phyloP scores from a whole-genome alignment of 345 rosid species.

The Melaleuca quinquenervia region DNA sequence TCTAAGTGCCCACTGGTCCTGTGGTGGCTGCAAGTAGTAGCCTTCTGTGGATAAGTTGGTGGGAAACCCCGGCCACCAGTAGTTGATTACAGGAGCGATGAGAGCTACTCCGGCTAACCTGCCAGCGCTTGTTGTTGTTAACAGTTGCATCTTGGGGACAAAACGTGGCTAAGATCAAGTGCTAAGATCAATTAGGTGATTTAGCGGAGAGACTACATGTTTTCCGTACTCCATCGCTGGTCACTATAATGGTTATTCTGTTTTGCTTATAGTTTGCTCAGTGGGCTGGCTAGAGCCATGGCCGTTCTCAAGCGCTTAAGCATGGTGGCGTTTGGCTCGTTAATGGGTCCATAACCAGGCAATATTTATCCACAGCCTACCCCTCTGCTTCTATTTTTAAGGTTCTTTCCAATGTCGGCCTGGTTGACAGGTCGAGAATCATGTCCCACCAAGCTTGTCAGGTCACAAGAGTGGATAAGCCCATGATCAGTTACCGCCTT shows the following conservation, averaged over 20 bases:
- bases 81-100: slow-evolving; percentile 1
- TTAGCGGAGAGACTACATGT: background rate
- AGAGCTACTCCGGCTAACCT: slow-evolving; percentile 5
- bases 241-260: background rate
- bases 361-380: background rate
- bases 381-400: background rate
- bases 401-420: background rate
- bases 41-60: background rate
- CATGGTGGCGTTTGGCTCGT: background rate
- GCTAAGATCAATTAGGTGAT: background rate
- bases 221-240: background rate
- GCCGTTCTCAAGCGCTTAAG: background rate
- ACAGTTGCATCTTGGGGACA: background rate
- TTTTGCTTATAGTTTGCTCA: background rate
- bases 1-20: slow-evolving; percentile 46
- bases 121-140: slow-evolving; percentile 11
- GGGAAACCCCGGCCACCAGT: slow-evolving; percentile 4
- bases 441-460: background rate
- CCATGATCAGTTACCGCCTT: background rate
- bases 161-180: no score
- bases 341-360: background rate
- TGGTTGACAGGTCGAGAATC: background rate
- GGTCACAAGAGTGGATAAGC: background rate
- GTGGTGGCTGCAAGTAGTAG: slow-evolving; percentile 1
- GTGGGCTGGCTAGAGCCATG: background rate